These are phyloP conservation scores for Ascochyta clinopodiicola DNA, from an alignment of 2,329 filamentous ascomycete species.

Conservation along the genomic window DNA sequence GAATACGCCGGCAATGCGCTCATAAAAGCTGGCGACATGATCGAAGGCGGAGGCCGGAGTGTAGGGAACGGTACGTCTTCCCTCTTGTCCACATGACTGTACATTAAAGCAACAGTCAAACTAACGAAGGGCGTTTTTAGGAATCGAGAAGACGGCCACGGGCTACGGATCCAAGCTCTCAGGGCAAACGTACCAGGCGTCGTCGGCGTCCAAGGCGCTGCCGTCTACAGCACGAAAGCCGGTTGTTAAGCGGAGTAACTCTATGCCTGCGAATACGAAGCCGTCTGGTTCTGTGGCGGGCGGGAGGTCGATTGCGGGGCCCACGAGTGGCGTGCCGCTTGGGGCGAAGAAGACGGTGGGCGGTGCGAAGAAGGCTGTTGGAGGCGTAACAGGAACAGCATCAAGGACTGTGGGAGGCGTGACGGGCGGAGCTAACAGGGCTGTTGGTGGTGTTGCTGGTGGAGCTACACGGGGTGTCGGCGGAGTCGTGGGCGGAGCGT, in stretches of 20 bases:
- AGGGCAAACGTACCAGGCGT: constrained; percentile 37
- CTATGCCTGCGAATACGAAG: constrained; percentile 36
- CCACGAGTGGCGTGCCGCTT: constrained; percentile 26
- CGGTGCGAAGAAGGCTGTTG: constrained; percentile 27
- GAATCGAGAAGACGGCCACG: constrained; percentile 41
- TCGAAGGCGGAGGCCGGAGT: constrained; percentile 42
- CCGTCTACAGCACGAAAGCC: constrained; percentile 41
- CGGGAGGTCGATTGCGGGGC: constrained; percentile 10
- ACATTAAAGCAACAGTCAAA: too few species aligned
- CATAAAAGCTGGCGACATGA: constrained; percentile 47
- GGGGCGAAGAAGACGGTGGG: constrained; percentile 40
- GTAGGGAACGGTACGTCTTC: too few species aligned
- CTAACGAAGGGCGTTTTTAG: too few species aligned
- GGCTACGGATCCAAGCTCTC: constrained; percentile 38
- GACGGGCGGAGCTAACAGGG: constrained; percentile 1
- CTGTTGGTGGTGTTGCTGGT: constrained; percentile 4
- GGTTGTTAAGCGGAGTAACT: constrained; percentile 42
- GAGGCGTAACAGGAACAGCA: constrained; percentile 16
- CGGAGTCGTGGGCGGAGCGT: constrained; percentile 10
- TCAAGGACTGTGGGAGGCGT: constrained; percentile 9
- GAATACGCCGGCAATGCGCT: constrained; percentile 48
- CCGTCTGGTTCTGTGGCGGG: constrained; percentile 19
- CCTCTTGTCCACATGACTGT: too few species aligned
- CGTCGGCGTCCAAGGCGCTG: constrained; percentile 35
- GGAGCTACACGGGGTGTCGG: constrained; percentile 12